phyloP scores from a whole-genome alignment of 768 basidiomycete species.

The Boletus vermiculosoides region DNA sequence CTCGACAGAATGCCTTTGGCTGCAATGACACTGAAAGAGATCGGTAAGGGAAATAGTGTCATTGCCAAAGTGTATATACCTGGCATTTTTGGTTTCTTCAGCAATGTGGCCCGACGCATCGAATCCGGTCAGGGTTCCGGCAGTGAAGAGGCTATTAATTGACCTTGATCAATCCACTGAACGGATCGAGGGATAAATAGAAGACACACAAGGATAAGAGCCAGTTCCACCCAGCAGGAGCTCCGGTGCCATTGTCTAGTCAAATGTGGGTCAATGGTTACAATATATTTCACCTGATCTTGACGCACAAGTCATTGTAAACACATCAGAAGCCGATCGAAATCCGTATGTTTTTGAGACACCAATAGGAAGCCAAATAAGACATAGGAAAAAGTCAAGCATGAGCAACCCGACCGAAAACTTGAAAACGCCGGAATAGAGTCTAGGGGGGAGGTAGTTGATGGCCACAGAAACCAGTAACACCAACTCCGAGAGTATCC shows the following conservation, averaged over 20 bases:
- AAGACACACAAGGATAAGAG: slow-evolving; percentile 72
- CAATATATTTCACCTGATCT: slow-evolving; percentile 28
- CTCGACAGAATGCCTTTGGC: slow-evolving; percentile 81
- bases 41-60: neutral
- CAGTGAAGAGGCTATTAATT: slow-evolving; percentile 78
- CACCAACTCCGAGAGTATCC: slow-evolving; percentile 76
- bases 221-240: slow-evolving; percentile 89
- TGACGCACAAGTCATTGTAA: slow-evolving; percentile 71
- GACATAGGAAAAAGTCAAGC: slow-evolving; percentile 83
- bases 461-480: slow-evolving; percentile 71
- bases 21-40: slow-evolving; percentile 57
- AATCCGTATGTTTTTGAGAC: slow-evolving; percentile 90
- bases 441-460: slow-evolving; percentile 79
- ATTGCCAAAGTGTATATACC: slow-evolving; percentile 33
- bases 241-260: slow-evolving; percentile 85
- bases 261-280: neutral
- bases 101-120: slow-evolving; percentile 88
- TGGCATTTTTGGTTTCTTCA: slow-evolving; percentile 85
- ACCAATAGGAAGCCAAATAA: slow-evolving; percentile 92
- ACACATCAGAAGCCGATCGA: slow-evolving; percentile 78
- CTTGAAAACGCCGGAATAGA: slow-evolving; percentile 76
- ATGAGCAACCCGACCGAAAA: slow-evolving; percentile 72
- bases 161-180: slow-evolving; percentile 18
- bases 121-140: slow-evolving; percentile 87
- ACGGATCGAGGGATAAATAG: neutral